Conservation (phyloP, 23 red algal genomes). For the Pyropia haitanensis region DNA sequence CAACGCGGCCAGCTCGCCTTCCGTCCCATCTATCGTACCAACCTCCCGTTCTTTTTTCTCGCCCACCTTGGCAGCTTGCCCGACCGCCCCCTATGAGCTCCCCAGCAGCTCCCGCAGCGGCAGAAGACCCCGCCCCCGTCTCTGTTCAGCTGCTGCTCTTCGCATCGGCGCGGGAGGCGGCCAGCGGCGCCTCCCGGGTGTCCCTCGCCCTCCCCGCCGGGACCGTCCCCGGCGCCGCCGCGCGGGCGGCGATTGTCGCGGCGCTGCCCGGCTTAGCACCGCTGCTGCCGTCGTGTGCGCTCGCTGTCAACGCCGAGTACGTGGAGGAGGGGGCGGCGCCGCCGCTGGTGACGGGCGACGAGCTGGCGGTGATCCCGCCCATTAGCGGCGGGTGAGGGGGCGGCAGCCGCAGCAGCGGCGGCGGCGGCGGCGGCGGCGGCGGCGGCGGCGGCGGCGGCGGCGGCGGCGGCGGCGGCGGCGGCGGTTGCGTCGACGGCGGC, state of each 20-base stretch:
- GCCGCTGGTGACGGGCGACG: constrained; percentile 30
- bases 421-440: background rate
- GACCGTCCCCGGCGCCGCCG: constrained; percentile 11
- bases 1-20: no score
- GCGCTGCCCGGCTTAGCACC: constrained; percentile 10
- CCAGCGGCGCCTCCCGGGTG: background rate
- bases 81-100: no score
- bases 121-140: no score
- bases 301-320: constrained; percentile 54
- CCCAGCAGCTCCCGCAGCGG: no score
- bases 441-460: background rate
- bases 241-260: constrained; percentile 6
- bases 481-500: background rate
- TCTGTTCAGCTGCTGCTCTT: constrained; percentile 20
- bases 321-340: background rate
- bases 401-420: background rate
- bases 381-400: constrained; percentile 45
- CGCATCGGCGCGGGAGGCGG: constrained; percentile 42
- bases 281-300: constrained; percentile 12
- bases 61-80: no score
- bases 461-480: background rate
- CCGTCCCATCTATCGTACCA: no score
- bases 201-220: constrained; percentile 7
- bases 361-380: constrained; percentile 66
- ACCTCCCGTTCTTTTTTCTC: no score